phyloP scores from a whole-genome alignment of 371 early-diverging fungal genomes.

The Rhizopus delemar region DNA sequence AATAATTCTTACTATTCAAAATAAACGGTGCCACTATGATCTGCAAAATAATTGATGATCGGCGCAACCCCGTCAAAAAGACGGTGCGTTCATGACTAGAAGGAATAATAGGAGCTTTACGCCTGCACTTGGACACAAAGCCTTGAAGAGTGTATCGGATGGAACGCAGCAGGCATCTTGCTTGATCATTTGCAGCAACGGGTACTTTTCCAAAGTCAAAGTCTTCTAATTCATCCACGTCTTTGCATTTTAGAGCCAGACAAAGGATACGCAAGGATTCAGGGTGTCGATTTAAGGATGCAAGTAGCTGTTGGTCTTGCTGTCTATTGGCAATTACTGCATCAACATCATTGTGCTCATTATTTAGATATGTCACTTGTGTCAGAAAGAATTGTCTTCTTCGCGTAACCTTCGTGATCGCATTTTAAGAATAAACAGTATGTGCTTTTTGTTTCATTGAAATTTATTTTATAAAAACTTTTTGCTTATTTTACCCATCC shows the following conservation, averaged over 20 bases:
- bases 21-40: constrained; percentile 11
- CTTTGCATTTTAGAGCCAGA: constrained; percentile 21
- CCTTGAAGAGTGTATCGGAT: constrained; percentile 18
- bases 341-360: constrained; percentile 15
- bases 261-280: constrained; percentile 17
- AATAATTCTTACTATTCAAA: constrained; percentile 16
- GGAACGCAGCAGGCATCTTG: constrained; percentile 18
- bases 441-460: constrained; percentile 10
- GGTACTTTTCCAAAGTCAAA: constrained; percentile 18
- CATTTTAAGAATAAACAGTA: constrained; percentile 9
- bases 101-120: constrained; percentile 17
- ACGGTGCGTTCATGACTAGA: constrained; percentile 16
- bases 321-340: constrained; percentile 10
- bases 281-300: constrained; percentile 12
- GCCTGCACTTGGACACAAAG: constrained; percentile 18
- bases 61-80: constrained; percentile 17
- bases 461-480: constrained; percentile 4
- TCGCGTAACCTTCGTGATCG: constrained; percentile 8
- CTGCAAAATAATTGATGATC: constrained; percentile 18
- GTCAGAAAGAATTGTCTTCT: constrained; percentile 7
- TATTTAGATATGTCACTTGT: constrained; percentile 7
- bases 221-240: constrained; percentile 20
- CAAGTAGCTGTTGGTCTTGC: constrained; percentile 14
- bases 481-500: constrained; percentile 9
- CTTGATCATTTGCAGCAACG: constrained; percentile 15